A percentile compares a stretch with the other conserved stretches of the same genome.
These are phyloP conservation scores for Magnaporthales sp. DNA, from an alignment of 2,329 filamentous ascomycete genomes.

Conservation along the genomic window DNA sequence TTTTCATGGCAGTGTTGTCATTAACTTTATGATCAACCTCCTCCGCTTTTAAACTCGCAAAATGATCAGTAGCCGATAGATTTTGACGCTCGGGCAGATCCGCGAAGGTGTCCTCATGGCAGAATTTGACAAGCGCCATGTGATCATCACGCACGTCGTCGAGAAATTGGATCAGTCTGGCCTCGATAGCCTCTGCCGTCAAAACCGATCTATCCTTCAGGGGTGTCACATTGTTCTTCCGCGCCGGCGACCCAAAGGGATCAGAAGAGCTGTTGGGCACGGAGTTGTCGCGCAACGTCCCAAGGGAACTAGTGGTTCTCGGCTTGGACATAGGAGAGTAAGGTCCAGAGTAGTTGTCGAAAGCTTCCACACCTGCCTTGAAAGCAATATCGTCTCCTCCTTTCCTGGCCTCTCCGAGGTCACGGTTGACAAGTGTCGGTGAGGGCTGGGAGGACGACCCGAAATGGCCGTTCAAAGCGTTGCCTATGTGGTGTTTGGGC, in stretches of 20 bases:
- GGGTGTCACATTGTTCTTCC: neutral
- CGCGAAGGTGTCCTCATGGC: conserved; percentile 33
- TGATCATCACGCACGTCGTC: conserved; percentile 36
- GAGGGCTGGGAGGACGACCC: neutral
- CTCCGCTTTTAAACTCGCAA: conserved; percentile 32
- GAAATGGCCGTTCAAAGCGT: neutral
- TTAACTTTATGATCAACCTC: conserved; percentile 20
- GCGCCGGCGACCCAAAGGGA: neutral
- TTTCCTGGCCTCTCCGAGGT: neutral
- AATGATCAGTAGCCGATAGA: conserved; percentile 35
- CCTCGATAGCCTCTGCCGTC: conserved; percentile 21
- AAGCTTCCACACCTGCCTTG: neutral
- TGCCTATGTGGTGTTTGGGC: neutral
- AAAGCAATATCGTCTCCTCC: neutral
- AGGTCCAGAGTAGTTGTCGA: neutral
- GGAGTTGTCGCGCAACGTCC: neutral
- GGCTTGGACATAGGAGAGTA: neutral
- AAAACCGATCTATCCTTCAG: neutral
- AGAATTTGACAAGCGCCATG: conserved; percentile 33
- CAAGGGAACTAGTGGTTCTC: neutral
- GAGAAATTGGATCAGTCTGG: conserved; percentile 28
- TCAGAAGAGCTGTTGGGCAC: neutral
- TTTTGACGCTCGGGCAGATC: conserved; percentile 27
- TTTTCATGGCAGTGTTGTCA: conserved; percentile 32
- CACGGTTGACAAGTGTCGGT: neutral